Base-by-base conservation (phyloP, 2,329 filamentous ascomycete species). In the Diaporthe aspalathi region DNA sequence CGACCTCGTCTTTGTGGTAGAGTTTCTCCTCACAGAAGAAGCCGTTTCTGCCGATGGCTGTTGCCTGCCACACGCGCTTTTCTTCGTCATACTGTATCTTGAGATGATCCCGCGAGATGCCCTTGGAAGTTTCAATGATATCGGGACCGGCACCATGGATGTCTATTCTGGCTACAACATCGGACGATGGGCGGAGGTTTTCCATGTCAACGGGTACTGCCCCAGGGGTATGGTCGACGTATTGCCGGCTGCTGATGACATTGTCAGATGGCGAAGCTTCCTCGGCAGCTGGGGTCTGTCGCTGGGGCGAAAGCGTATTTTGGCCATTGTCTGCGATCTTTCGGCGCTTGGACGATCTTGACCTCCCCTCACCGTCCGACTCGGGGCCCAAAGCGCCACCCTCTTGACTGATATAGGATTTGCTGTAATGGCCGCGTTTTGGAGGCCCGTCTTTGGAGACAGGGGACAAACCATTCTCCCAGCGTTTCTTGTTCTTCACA, bases 71-170 rank as follows among this genome's bases (percentile, higher is more conserved):
- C 8, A 88, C 83, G 24, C 88, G 85, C 50, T 85, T 85, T 16
- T 89, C 83, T 73, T 88, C 84, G 76, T 93, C 92, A 81, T 91
- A 95, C 57, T 88, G 84, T 75, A 95, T 93, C 76, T 90, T 91
- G 62, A 93, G 84, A 79, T 95, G 93, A 75, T 92, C 84, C 73
- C 92, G 86, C 4, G 93, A 95, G 68, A 95, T 94, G 65, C 88
- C 88, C 77, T 92, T 93, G 65, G 92, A 93, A 73, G 88, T 89
- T 72, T 80, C 84, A 3, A 89, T 87, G 72, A 89, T 89, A 62
- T 88, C 84, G 6, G 87, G 87, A 2, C 88, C 87, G 0, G 89
- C 90, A 4, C 92, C 93, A 79, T 94, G 93, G 54, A 95, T 93
- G 43, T 89, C 89, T 62, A 94, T 86, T 71, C 93, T 87, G 3